Percentiles rank a stretch among this genome's conserved stretches.
phyloP scores from a whole-genome alignment of 768 basidiomycete species.

The Boletus subparvulus region DNA sequence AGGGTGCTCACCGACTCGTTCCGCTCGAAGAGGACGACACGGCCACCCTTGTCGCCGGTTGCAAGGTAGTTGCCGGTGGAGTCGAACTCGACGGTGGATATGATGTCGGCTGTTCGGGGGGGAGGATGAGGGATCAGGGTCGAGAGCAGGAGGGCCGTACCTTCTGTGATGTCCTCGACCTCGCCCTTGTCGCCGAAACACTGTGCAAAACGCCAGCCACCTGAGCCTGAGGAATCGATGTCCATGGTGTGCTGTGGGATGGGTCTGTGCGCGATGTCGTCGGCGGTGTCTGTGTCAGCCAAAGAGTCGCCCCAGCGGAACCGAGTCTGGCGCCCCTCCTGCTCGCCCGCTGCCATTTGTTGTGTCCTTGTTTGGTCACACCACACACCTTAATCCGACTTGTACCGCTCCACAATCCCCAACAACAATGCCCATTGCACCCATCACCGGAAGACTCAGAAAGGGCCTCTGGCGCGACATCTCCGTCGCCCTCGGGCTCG shows the following conservation, averaged over 20 bases:
- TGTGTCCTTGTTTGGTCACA: constrained; percentile 33
- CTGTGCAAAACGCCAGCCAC: constrained; percentile 98
- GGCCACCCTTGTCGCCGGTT: constrained; percentile 98
- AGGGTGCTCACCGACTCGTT: constrained; percentile 81
- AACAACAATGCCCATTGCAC: constrained; percentile 73
- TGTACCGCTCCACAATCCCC: constrained; percentile 24
- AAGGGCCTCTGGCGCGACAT: constrained; percentile 90
- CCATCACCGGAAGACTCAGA: constrained; percentile 92
- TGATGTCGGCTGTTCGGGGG: constrained; percentile 87
- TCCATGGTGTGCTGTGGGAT: constrained; percentile 54
- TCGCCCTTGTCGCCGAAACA: constrained; percentile 99
- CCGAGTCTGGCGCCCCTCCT: constrained; percentile 19
- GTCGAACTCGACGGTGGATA: constrained; percentile 99
- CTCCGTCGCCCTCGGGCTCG: constrained; percentile 71
- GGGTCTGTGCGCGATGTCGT: constrained; percentile 12
- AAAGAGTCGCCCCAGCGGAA: constrained; percentile 19
- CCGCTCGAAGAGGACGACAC: constrained; percentile 97
- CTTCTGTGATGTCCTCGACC: constrained; percentile 99
- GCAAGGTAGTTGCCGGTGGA: constrained; percentile 99
- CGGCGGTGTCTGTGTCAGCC: constrained; percentile 9
- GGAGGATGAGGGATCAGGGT: constrained; percentile 15
- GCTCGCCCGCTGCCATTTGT: constrained; percentile 24
- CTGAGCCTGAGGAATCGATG: constrained; percentile 78
- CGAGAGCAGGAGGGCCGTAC: constrained; percentile 42
- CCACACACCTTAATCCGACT: constrained; percentile 23